Percentiles rank a stretch among this genome's conserved stretches.
Evolutionary conservation across 495 filamentous ascomycete species (phyloP).

Genomic region (Endocarpon pusillum): DNA sequence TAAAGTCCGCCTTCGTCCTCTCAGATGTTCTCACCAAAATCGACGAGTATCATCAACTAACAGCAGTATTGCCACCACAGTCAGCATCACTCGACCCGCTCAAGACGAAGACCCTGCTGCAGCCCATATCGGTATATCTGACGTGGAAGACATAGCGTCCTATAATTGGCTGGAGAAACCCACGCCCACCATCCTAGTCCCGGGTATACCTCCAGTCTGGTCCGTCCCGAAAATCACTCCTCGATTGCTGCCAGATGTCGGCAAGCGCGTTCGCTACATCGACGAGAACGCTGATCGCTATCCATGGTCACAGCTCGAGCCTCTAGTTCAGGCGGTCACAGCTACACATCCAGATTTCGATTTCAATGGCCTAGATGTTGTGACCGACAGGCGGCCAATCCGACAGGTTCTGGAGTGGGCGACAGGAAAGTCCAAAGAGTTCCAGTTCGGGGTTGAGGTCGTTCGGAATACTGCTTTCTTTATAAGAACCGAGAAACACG

Average conservation of each 20-base stretch:
- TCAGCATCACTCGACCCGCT: too few relatives aligned
- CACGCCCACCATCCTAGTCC: constrained; percentile 5
- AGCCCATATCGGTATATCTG: too few relatives aligned
- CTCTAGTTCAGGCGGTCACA: constrained; percentile 1
- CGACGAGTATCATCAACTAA: too few relatives aligned
- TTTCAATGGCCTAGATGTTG: background rate
- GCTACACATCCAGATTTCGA: constrained; percentile 2
- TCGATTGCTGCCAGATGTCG: background rate
- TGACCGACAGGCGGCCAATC: constrained; percentile 4
- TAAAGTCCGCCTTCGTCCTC: too few relatives aligned
- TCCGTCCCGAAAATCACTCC: background rate
- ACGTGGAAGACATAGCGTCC: constrained; percentile 3
- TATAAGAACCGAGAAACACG: too few relatives aligned
- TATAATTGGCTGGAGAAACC: constrained; percentile 6
- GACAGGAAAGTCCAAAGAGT: background rate
- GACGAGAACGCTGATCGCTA: constrained; percentile 5
- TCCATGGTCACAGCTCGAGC: constrained; percentile 2
- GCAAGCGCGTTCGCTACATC: constrained; percentile 1
- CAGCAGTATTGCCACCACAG: too few relatives aligned
- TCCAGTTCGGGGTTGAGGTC: constrained; percentile 2
- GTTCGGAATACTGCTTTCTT: constrained; percentile 4
- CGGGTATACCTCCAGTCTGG: constrained; percentile 6
- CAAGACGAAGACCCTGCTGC: too few relatives aligned
- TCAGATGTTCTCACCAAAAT: too few relatives aligned
- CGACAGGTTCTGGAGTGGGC: constrained; percentile 2